Evolutionary conservation across 352 stramenopile species (phyloP).

Genomic region (Blastocystis sp.): DNA sequence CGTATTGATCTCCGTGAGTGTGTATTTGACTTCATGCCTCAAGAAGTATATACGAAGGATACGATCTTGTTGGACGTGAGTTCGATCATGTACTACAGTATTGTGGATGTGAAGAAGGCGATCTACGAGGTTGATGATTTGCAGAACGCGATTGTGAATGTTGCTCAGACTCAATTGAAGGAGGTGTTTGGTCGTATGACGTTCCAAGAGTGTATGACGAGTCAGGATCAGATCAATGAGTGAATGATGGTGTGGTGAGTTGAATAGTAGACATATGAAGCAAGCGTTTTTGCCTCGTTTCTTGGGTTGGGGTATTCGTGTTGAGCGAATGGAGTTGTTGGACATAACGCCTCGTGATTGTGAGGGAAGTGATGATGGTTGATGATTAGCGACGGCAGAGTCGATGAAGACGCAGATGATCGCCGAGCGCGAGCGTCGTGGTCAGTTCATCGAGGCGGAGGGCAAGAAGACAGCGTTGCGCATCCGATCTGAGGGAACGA

Average conservation of each 20-base stretch:
- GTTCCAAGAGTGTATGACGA: slow-evolving; percentile 72
- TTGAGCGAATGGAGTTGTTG: slow-evolving; percentile 73
- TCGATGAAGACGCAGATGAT: slow-evolving; percentile 74
- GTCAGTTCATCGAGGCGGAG: slow-evolving; percentile 73
- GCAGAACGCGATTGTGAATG: slow-evolving; percentile 72
- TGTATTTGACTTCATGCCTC: slow-evolving; percentile 72
- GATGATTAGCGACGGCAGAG: slow-evolving; percentile 64
- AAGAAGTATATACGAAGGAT: slow-evolving; percentile 73
- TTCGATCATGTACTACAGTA: slow-evolving; percentile 73
- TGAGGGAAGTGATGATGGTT: background rate
- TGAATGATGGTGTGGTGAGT: slow-evolving; percentile 17
- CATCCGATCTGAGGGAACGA: slow-evolving; percentile 72
- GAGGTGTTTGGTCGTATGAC: slow-evolving; percentile 74
- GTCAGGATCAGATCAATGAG: slow-evolving; percentile 73
- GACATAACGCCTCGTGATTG: slow-evolving; percentile 71
- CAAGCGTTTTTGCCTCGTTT: slow-evolving; percentile 72
- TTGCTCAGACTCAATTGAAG: slow-evolving; percentile 73
- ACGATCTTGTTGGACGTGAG: slow-evolving; percentile 72
- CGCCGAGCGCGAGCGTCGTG: slow-evolving; percentile 72
- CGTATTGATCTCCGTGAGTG: slow-evolving; percentile 72
- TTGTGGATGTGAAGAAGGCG: slow-evolving; percentile 73
- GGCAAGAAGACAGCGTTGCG: slow-evolving; percentile 73
- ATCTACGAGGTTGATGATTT: slow-evolving; percentile 74
- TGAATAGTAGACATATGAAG: slow-evolving; percentile 71
- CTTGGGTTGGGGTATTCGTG: slow-evolving; percentile 72